Evolutionary conservation across 1,139 yeast species (phyloP), one percentile per base, ranked within the genome.

Genomic region (Maudiozyma humilis): DNA sequence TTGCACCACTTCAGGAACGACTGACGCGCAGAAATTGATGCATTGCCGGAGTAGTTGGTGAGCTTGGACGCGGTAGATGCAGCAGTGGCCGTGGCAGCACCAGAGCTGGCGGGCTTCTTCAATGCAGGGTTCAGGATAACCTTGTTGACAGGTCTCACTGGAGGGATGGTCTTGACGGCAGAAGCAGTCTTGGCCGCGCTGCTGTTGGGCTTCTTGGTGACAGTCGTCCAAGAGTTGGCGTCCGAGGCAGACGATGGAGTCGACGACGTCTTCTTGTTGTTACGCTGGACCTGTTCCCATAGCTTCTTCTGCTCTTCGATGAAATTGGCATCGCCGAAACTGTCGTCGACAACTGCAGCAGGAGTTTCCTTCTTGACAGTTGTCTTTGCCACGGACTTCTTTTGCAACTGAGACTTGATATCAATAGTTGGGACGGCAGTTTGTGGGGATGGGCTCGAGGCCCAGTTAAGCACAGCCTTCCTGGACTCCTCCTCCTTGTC

Each of bases 1-100:
- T 91, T 78, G 52, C 95, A 87, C 97, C 97, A 91, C 36, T 75
- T 70, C 47, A 88, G 63, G 53, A 89, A 87, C 49, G 86, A 95
- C 59, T 83, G 79, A 56, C 72, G 68, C 16, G 64, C 58, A 4
- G 69, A 65, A 18, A 57, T 57, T 57, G 65, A 59, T 12, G 59
- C 54, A 49, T 60, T 61, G 3, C 64, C 65, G 2, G 63, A 53
- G 33, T 56, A 51, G 23, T 35, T 14, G 16, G 15, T 18, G 23
- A 30, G 23, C 7, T 67, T 67, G 27, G 67, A 56, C 4, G 68
- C 51, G 29, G 66, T 43, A 6, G 27, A 6, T 10, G 27, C 2
- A 68, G 46, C 6, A 6, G 27, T 23, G 27, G 8, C 10, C 10
- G 27, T 6, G 6, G 27, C n/a, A n/a, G n/a, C n/a, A n/a, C n/a